Evolutionary conservation across 1,284 basidiomycete species (phyloP).

Genomic region (Coniferiporia weirii): DNA sequence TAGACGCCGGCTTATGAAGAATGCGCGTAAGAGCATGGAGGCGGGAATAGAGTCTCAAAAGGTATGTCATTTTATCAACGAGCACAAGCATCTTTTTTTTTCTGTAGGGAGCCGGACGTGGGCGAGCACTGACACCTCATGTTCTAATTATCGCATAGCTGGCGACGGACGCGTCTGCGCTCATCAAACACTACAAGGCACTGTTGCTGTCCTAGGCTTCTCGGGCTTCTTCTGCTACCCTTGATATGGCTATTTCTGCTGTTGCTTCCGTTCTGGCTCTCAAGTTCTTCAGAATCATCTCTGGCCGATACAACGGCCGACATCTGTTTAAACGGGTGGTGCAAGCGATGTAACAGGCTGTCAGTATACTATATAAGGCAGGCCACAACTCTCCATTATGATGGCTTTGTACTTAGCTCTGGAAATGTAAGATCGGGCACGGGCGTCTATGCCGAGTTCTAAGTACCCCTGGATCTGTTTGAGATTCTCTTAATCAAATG

Average conservation of each 20-base stretch:
- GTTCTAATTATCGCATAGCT: conserved; percentile 27
- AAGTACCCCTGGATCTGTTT: no score
- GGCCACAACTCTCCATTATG: no score
- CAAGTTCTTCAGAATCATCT: neutral
- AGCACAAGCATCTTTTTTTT: neutral
- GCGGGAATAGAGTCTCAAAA: conserved; percentile 39
- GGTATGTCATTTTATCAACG: conserved; percentile 22
- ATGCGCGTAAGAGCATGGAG: conserved; percentile 34
- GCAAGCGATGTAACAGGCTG: no score
- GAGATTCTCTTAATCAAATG: no score
- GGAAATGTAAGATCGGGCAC: no score
- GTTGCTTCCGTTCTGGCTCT: neutral
- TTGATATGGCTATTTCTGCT: neutral
- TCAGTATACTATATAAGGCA: no score
- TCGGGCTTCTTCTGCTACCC: neutral
- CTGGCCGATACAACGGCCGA: neutral
- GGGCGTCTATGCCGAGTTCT: no score
- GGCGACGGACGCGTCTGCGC: conserved; percentile 35
- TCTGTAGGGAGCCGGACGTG: neutral
- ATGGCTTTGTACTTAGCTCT: no score
- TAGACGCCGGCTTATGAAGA: conserved; percentile 32
- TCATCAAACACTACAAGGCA: conserved; percentile 43
- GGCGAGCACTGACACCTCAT: neutral
- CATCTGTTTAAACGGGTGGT: neutral
- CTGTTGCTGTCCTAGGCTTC: conserved; percentile 28